These are phyloP conservation scores for Apostasia ramifera DNA, from an alignment of 106 monocot genomes.

Conservation along the genomic window DNA sequence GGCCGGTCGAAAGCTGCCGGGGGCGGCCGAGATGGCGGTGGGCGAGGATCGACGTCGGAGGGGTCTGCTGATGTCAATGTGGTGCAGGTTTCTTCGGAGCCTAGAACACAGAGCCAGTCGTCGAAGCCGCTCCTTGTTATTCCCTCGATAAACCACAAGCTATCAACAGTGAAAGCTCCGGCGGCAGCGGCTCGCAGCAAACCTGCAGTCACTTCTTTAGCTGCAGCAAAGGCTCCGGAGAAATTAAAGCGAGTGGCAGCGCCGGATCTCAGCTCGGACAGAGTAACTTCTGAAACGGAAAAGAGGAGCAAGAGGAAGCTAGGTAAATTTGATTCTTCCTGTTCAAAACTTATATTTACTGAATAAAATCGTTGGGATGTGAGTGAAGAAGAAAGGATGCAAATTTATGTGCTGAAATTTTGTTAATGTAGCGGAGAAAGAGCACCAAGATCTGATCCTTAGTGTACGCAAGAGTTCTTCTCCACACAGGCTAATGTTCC, in stretches of 20 bases:
- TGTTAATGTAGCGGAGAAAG: slow-evolving; percentile 21
- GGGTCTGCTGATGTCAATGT: background rate
- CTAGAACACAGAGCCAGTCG: background rate
- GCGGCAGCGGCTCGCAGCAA: slow-evolving; percentile 2
- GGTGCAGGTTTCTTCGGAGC: background rate
- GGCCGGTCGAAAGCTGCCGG: background rate
- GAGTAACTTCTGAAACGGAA: no score
- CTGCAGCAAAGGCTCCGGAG: background rate
- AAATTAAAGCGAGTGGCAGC: background rate
- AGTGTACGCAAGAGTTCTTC: slow-evolving; percentile 34
- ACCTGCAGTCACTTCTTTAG: background rate
- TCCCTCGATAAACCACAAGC: slow-evolving; percentile 8
- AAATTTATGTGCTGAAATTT: background rate
- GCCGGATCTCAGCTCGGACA: background rate
- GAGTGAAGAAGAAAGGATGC: background rate
- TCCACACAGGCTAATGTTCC: slow-evolving; percentile 25
- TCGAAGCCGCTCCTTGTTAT: slow-evolving; percentile 26
- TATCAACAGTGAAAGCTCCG: slow-evolving; percentile 3
- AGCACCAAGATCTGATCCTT: slow-evolving; percentile 56
- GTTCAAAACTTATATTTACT: background rate
- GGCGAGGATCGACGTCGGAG: background rate
- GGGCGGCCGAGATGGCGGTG: background rate
- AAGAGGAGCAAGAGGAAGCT: slow-evolving; percentile 1
- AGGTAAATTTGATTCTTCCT: slow-evolving; percentile 3
- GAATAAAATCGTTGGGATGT: background rate